These are phyloP conservation scores for Teratosphaeria gauchensis DNA, from an alignment of 2,329 filamentous ascomycete genomes.

Conservation along the genomic window DNA sequence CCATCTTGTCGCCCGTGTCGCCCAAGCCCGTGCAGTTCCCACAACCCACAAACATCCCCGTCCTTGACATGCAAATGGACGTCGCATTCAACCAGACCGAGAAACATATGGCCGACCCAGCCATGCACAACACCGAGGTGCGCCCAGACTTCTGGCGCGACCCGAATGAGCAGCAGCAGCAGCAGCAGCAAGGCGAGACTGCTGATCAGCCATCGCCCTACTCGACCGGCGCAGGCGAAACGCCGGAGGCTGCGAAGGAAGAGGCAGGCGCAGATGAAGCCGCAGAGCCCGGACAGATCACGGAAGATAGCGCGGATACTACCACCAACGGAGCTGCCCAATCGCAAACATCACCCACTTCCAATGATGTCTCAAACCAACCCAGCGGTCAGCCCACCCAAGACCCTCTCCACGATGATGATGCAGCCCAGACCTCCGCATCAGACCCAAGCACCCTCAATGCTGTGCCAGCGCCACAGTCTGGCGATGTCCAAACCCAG, in stretches of 20 bases:
- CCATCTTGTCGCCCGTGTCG: constrained; percentile 54
- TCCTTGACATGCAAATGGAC: constrained; percentile 64
- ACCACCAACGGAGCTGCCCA: constrained; percentile 1
- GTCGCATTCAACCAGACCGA: constrained; percentile 59
- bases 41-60: constrained; percentile 58
- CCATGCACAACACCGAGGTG: constrained; percentile 25
- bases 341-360: constrained; percentile 1
- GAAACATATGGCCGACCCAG: constrained; percentile 39
- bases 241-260: background rate
- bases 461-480: background rate
- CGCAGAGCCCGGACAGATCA: background rate
- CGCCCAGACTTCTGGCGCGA: constrained; percentile 25
- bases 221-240: constrained; percentile 12
- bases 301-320: constrained; percentile 13
- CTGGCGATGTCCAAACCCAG: constrained; percentile 3
- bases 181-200: background rate
- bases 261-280: constrained; percentile 1
- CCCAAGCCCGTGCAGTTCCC: constrained; percentile 60
- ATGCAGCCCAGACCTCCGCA: constrained; percentile 1
- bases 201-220: constrained; percentile 8
- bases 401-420: constrained; percentile 4
- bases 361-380: constrained; percentile 11
- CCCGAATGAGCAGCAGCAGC: constrained; percentile 15
- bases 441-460: background rate
- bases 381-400: constrained; percentile 12